These are phyloP conservation scores for Dendrobium huoshanense DNA, from an alignment of 106 monocot genomes.

Conservation along the genomic window DNA sequence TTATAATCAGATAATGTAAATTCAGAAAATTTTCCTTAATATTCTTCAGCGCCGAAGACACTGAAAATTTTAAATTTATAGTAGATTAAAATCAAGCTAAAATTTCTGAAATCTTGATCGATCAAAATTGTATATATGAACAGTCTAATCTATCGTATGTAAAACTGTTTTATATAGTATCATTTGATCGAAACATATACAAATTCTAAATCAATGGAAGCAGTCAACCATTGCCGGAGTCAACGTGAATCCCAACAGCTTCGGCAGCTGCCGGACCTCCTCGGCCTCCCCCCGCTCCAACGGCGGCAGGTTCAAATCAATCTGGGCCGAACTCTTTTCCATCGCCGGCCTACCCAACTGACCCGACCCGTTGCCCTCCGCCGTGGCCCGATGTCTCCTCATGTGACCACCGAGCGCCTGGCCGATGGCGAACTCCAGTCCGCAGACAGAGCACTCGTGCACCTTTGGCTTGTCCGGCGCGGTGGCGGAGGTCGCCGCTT, in stretches of 20 bases:
- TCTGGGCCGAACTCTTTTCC: background rate
- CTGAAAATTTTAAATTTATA: no score
- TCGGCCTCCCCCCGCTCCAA: background rate
- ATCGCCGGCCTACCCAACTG: no score
- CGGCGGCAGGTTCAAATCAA: slow-evolving; percentile 8
- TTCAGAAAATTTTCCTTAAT: no score
- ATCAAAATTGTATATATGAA: no score
- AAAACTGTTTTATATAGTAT: no score
- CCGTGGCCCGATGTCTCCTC: background rate
- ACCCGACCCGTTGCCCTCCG: background rate
- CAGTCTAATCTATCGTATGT: no score
- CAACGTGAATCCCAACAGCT: slow-evolving; percentile 1
- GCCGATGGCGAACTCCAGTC: slow-evolving; percentile 3
- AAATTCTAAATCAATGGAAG: background rate
- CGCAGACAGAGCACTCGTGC: slow-evolving; percentile 7
- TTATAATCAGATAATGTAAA: no score
- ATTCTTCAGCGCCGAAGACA: no score
- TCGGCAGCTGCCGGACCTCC: background rate
- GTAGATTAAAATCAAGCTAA: no score
- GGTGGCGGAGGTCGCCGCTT: background rate
- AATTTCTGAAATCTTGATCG: no score
- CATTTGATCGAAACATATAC: no score
- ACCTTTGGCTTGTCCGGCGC: background rate
- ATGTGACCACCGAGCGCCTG: slow-evolving; percentile 8
- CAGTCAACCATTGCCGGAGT: slow-evolving; percentile 4